A percentile compares a stretch with the other conserved stretches of the same genome.
These are phyloP conservation scores for Aegilops tauschii DNA, from an alignment of 176 grass and related monocot genomes.

Conservation along the genomic window DNA sequence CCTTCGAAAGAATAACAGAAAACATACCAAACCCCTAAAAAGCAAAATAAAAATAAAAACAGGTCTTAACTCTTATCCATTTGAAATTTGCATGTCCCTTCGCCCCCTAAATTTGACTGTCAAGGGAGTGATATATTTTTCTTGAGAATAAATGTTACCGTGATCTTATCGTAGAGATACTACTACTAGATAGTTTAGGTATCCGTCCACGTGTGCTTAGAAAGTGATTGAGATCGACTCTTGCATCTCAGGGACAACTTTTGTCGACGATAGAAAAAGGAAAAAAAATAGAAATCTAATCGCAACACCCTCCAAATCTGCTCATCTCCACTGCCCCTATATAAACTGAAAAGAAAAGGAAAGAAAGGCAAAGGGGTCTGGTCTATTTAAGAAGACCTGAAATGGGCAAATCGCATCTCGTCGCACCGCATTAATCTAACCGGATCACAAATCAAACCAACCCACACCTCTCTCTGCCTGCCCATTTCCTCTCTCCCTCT, in stretches of 20 bases:
- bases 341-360: neutral
- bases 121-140: no score
- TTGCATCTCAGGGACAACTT: neutral
- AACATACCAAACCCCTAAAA: neutral
- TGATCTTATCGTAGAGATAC: no score
- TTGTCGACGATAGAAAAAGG: no score
- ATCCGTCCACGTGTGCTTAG: no score
- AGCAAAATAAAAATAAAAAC: neutral
- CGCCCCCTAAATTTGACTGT: no score
- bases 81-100: no score
- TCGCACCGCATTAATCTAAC: neutral
- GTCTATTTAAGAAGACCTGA: constrained; percentile 18
- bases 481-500: neutral
- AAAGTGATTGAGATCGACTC: no score
- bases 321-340: neutral
- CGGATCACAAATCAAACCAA: constrained; percentile 21
- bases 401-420: constrained; percentile 28
- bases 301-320: neutral
- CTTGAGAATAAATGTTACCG: no score
- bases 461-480: neutral
- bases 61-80: no score
- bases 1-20: neutral
- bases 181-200: no score
- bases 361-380: neutral
- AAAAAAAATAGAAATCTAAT: neutral